Evolutionary conservation across 2,329 filamentous ascomycete species (phyloP).

Genomic region (Acrodontium crateriforme): DNA sequence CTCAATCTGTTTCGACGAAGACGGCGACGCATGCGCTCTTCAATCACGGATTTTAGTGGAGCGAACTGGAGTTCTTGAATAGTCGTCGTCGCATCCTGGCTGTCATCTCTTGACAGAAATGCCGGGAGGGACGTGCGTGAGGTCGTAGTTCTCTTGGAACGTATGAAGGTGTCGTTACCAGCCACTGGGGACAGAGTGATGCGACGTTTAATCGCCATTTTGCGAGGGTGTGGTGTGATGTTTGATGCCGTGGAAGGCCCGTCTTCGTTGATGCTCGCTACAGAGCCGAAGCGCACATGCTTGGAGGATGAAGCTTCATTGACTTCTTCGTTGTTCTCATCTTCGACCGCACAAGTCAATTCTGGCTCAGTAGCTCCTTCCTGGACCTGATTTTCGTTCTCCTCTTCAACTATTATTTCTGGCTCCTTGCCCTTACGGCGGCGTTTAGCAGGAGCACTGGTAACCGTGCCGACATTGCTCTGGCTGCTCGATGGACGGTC

Average conservation of each 20-base stretch:
- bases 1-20: slow-evolving; percentile 28
- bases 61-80: slow-evolving; percentile 18
- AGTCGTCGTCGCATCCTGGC: slow-evolving; percentile 6
- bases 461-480: slow-evolving; percentile 4
- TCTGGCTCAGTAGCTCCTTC: slow-evolving; percentile 7
- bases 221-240: slow-evolving; percentile 20
- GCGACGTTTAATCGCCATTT: slow-evolving; percentile 19
- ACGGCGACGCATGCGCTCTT: slow-evolving; percentile 22
- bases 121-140: slow-evolving; percentile 21
- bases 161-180: slow-evolving; percentile 6
- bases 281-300: slow-evolving; percentile 18
- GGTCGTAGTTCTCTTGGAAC: slow-evolving; percentile 10
- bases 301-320: slow-evolving; percentile 6
- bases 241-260: slow-evolving; percentile 16
- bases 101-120: slow-evolving; percentile 10
- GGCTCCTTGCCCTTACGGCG: slow-evolving; percentile 12
- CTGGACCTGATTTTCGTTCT: slow-evolving; percentile 8
- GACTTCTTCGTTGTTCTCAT: slow-evolving; percentile 7
- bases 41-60: slow-evolving; percentile 18
- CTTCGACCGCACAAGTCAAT: slow-evolving; percentile 3
- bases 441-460: slow-evolving; percentile 12
- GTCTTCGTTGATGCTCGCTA: slow-evolving; percentile 7
- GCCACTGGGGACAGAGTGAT: slow-evolving; percentile 17
- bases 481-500: slow-evolving; percentile 13
- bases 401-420: slow-evolving; percentile 16